Conservation (phyloP, 2,329 filamentous ascomycete genomes). For the Monascus ruber region DNA sequence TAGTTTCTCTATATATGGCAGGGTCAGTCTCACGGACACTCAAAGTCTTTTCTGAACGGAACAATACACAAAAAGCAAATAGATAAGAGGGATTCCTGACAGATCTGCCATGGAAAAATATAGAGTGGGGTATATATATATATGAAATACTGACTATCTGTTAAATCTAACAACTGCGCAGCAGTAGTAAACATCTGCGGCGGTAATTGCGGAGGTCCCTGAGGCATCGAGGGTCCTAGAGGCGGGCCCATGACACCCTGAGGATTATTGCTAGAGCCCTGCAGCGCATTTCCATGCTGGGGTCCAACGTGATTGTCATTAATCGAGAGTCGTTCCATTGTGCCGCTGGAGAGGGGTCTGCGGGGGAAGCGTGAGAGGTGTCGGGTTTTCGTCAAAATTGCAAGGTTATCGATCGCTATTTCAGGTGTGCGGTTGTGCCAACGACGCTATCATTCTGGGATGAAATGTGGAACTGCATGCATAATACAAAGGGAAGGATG, state of each 20-base stretch:
- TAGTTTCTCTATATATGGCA: constrained; percentile 63
- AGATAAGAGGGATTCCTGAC: no score
- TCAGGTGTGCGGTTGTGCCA: constrained; percentile 1
- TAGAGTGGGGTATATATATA: constrained; percentile 9
- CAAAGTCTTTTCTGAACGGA: no score
- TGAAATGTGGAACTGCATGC: neutral
- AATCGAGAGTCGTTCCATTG: constrained; percentile 27
- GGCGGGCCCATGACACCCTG: constrained; percentile 18
- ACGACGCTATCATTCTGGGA: constrained; percentile 9
- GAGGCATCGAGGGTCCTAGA: constrained; percentile 12
- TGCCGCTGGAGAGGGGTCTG: constrained; percentile 3
- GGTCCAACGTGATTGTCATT: constrained; percentile 20
- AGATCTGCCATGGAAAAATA: neutral
- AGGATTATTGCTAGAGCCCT: constrained; percentile 10
- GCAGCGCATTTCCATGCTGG: constrained; percentile 18
- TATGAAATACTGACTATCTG: constrained; percentile 66
- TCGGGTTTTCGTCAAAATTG: neutral
- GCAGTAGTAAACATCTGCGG: constrained; percentile 99
- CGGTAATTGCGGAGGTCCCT: constrained; percentile 37
- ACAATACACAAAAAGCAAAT: constrained; percentile 1
- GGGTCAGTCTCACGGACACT: constrained; percentile 5
- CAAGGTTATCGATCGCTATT: constrained; percentile 1
- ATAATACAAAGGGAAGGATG: no score
- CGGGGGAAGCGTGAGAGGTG: neutral
- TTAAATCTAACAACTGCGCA: constrained; percentile 86